These are phyloP conservation scores for barrel medic (Medicago truncatula) DNA, from an alignment of 306 rosid species.

Conservation along the genomic window MtrunA17r5.0-ANR NC_053046.1:33087501-33088000, in stretches of 20 bases:
- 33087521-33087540: slow-evolving; percentile 78
- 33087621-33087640: slow-evolving; percentile 94
- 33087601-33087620: slow-evolving; percentile 66
- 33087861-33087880: slow-evolving; percentile 72
- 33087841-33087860: slow-evolving; percentile 73
- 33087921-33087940: slow-evolving; percentile 72
- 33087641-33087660: slow-evolving; percentile 84
- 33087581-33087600: slow-evolving; percentile 75
- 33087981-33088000: slow-evolving; percentile 80
- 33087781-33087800: slow-evolving; percentile 86
- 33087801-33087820: slow-evolving; percentile 94
- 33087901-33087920: slow-evolving; percentile 84
- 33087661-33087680: slow-evolving; percentile 79
- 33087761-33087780: slow-evolving; percentile 83
- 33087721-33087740: slow-evolving; percentile 67
- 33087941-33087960: slow-evolving; percentile 88
- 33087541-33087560: slow-evolving; percentile 85
- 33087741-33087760: slow-evolving; percentile 67
- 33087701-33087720: slow-evolving; percentile 89
- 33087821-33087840: slow-evolving; percentile 82
- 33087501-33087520: slow-evolving; percentile 93
- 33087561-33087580: slow-evolving; percentile 85
- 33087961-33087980: slow-evolving; percentile 88
- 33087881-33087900: slow-evolving; percentile 82
- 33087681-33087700: slow-evolving; percentile 90